Base-by-base conservation (phyloP, 768 basidiomycete genomes). In the Boletus rubropictus region DNA sequence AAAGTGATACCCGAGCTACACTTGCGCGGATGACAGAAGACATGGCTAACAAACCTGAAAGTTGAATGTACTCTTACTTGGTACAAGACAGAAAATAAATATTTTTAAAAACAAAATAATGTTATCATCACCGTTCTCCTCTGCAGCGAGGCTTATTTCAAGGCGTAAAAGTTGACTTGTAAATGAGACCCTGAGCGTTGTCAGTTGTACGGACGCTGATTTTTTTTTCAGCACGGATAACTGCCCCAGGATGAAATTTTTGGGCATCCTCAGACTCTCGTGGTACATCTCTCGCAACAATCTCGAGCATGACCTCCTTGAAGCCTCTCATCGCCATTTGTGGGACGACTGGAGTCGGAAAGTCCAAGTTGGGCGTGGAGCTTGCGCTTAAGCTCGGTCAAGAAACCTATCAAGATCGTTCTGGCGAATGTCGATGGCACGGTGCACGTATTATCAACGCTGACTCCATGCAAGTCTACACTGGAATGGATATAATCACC, bases 391-490 rank as follows among this genome's bases (percentile, higher is more conserved):
- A 72, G 48, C 64, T 85, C 20, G 61, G 74, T 10, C 64, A 72
- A 36, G 56, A 53, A 28, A n/a, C 42, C 21, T 46, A 58, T 34
- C 50, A 50, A 36, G 51, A 53, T 33, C 6, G 17, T 18, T 29
- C 45, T 8, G 24, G 29, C 27, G 49, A 48, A 24, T 64, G 68
- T 56, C 69, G 66, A 38, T 85, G 81, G 76, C 68, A 65, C 12
- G 79, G 81, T 11, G 84, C 82, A 7, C 80, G 82, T 59, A 77
- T 98, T 55, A 84, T 99, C 62, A 98, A 97, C 61, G 90, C 94
- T 9, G 96, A 99, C 67, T 82, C 95, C 11, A 97, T 99, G 95
- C 96, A 99, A 66, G 84, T 92, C 11, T 98, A 97, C 65, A 72
- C 74, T 15, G 95, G 95, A 0, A 77, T 98, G 65, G 87, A 96